Evolutionary conservation across 768 basidiomycete species (phyloP).

Genomic region (Tremella fuciformis): DNA sequence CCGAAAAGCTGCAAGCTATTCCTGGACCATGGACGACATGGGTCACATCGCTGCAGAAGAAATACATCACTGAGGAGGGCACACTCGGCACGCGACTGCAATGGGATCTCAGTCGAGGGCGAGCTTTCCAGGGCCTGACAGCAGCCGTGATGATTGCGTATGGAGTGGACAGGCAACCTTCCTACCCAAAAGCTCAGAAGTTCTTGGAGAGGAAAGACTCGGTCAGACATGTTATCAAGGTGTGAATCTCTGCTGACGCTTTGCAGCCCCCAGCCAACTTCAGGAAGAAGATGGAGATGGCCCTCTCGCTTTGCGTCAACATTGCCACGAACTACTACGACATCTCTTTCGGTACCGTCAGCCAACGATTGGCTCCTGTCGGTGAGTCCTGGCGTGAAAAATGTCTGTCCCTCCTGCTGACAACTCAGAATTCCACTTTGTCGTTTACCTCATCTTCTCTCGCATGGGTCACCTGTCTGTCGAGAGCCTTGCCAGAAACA

Average conservation of each 20-base stretch:
- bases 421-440: constrained; percentile 65
- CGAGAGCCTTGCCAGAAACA: constrained; percentile 57
- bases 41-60: constrained; percentile 62
- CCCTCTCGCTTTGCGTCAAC: constrained; percentile 55
- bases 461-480: constrained; percentile 32
- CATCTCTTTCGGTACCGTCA: constrained; percentile 63
- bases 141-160: constrained; percentile 58
- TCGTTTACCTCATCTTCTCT: constrained; percentile 54
- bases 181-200: constrained; percentile 5
- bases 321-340: constrained; percentile 51
- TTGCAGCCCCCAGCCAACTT: constrained; percentile 52
- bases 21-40: constrained; percentile 68
- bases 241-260: constrained; percentile 2
- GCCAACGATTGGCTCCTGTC: constrained; percentile 75
- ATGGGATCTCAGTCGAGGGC: constrained; percentile 68
- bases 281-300: constrained; percentile 59
- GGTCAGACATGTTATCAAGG: constrained; percentile 16
- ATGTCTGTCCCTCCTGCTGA: background rate
- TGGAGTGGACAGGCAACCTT: constrained; percentile 8
- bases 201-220: constrained; percentile 27
- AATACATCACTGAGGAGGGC: constrained; percentile 61
- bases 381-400: constrained; percentile 57
- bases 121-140: constrained; percentile 72
- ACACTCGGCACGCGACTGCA: constrained; percentile 61
- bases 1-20: constrained; percentile 78